Percentiles rank a stretch among this genome's conserved stretches.
Conservation (phyloP, 1,139 yeast genomes). For the Debaryomyces udenii region DNA sequence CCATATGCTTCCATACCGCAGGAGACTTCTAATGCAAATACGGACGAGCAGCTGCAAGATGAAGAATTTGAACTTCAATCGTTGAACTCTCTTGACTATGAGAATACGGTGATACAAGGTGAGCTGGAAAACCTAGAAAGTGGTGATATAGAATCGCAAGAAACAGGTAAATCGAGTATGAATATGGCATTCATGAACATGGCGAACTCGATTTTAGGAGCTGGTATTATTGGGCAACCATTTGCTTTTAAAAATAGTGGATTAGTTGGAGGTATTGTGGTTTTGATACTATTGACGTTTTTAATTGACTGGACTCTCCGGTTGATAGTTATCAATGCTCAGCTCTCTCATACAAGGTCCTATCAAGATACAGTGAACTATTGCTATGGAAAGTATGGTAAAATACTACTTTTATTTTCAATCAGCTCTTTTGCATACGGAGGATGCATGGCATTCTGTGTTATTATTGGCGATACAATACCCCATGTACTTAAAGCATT, state of each 20-base stretch:
- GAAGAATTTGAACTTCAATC: conserved; percentile 32
- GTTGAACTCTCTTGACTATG: conserved; percentile 26
- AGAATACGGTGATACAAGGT: conserved; percentile 13
- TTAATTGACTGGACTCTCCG: conserved; percentile 86
- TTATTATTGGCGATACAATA: conserved; percentile 91
- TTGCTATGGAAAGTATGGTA: conserved; percentile 79
- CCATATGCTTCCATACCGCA: conserved; percentile 18
- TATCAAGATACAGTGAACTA: conserved; percentile 85
- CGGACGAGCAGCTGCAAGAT: conserved; percentile 12
- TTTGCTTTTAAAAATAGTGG: conserved; percentile 86
- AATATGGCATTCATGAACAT: conserved; percentile 94
- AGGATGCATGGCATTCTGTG: conserved; percentile 92
- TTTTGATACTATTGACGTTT: conserved; percentile 60
- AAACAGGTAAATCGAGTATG: conserved; percentile 51
- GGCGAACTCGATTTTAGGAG: conserved; percentile 93
- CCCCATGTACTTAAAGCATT: conserved; percentile 84
- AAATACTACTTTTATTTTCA: conserved; percentile 65
- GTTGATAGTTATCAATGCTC: conserved; percentile 81
- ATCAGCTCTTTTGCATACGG: conserved; percentile 93
- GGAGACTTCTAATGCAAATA: conserved; percentile 9
- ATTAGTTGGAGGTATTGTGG: conserved; percentile 68
- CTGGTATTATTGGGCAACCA: conserved; percentile 94
- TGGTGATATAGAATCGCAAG: conserved; percentile 15
- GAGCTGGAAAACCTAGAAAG: conserved; percentile 10
- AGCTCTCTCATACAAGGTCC: conserved; percentile 71